Base-by-base conservation (phyloP, 345 rosid species). In the Boechera divaricarpa region DNA sequence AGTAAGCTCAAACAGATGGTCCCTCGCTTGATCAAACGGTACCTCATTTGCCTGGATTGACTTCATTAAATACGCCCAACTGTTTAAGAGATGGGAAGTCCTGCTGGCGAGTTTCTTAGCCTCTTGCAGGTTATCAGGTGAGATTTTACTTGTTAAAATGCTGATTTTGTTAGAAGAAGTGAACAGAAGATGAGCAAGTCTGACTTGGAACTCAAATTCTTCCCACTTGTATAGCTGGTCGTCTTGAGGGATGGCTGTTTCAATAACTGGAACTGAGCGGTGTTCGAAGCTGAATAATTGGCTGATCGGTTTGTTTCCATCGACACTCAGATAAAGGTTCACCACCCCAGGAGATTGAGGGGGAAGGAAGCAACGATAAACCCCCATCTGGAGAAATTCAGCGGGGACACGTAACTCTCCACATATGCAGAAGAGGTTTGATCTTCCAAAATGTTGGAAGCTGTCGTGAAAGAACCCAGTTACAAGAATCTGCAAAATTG, bases 301-400 rank as follows among this genome's bases (percentile, higher is more conserved):
- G 79, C 99, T 95, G 80, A 91, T 85, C 15, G 98, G 94, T 48
- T 83, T 86, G 76, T 81, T 86, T 16, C 94, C 94, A 82, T 95
- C 99, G 31, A 82, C 76, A 79, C 96, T 92, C 80, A 91, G 73
- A 84, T 79, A 92, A 7, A 95, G 80, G 78, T 82, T 85, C 41
- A 87, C 90, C 8, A 84, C 18, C 60, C 98, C 99, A 70, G 96
- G 91, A 57, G 88, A 76, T 64, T 87, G 91, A 28, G 90, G 88
- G 7, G 88, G 79, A 74, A 95, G 53, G 24, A 85, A 84, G 81
- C 98, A 92, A 63, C 97, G 88, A 74, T 92, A 95, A 26, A 91
- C 97, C 67, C 97, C 99, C 76, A 56, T 69, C 82, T 91, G 96
- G 62, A 92, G 80, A 80, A 82, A 69, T 67, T 91, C 96, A 13